Base-by-base conservation (phyloP, 192 early-diverging fungal genomes). In the Dissophora ornata region DNA sequence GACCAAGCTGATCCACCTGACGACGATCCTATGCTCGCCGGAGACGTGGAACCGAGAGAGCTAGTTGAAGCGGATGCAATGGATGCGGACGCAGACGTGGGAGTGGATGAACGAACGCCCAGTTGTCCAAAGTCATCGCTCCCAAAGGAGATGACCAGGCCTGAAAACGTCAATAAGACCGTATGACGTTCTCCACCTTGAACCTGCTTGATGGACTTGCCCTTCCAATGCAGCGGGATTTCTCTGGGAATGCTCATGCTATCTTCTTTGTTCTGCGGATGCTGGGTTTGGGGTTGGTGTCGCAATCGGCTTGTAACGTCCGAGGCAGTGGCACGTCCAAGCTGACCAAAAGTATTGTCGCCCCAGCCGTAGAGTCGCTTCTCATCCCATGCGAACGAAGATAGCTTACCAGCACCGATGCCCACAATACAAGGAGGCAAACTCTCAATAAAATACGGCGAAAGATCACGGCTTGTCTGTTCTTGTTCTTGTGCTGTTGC, bases 381-480 rank as follows among this genome's bases (percentile, higher is more conserved):
- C 7, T 74, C 56, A 19, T 74, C 70, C 70, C 70, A 74, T 15
- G 70, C 70, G n/a, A 74, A 74, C 3, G 70, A 74, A 1, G 50
- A 58, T 7, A 47, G 29, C 40, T 74, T 74, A 5, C 49, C 62
- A 2, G 62, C 46, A 26, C 70, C 70, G 13, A 74, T 74, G 12
- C 70, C 70, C 15, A 65, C 26, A 28, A 74, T 74, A 19, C 29
- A 25, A 9, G 57, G 0, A 30, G 62, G 70, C 11, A 74, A 22
- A 11, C 28, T 44, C 1, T 58, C 70, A 25, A 74, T 65, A 38
- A 65, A 74, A 34, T 59, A 59, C 22, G 70, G 70, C 16, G 49
- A 54, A 7, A 65, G 56, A 22, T 74, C 70, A 9, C 45, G 25
- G 3, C 7, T 11, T 1, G 13, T 6, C 19, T 33, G 47, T 16